Evolutionary conservation across 164 flowering plant genomes (phyloP).

Genomic region (Nymphaea colorata): DNA sequence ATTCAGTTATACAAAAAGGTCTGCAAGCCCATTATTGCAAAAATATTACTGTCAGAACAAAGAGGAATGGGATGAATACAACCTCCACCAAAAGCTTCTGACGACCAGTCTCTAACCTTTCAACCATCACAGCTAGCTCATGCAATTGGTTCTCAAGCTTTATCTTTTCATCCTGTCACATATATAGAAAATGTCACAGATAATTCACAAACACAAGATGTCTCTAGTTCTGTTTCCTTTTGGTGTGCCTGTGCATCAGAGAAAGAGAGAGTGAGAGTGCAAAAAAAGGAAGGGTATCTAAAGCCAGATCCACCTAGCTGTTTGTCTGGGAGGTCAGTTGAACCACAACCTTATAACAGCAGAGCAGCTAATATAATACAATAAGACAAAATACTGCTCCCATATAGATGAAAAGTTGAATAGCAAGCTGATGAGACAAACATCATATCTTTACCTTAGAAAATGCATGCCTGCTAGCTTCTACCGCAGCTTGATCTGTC

Average conservation of each 20-base stretch:
- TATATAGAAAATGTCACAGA: slow-evolving; percentile 2
- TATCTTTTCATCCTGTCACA: slow-evolving; percentile 74
- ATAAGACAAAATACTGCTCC: not conserved
- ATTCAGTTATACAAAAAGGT: too few species aligned
- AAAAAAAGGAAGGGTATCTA: too few species aligned
- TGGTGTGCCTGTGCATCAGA: too few species aligned
- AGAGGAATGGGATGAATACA: not conserved
- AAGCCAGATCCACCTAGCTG: too few species aligned
- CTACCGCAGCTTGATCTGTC: slow-evolving; percentile 34
- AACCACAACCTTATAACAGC: too few species aligned
- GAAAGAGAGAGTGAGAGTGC: too few species aligned
- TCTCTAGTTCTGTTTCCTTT: not conserved
- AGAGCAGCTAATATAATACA: not conserved
- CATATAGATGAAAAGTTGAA: not conserved
- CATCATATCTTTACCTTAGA: slow-evolving; percentile 27
- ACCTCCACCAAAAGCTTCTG: slow-evolving; percentile 91
- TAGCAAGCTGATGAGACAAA: not conserved
- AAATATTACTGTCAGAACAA: not conserved
- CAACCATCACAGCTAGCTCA: slow-evolving; percentile 86
- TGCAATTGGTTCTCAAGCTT: slow-evolving; percentile 88
- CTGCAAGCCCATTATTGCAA: too few species aligned
- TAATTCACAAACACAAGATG: not conserved
- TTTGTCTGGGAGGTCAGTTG: too few species aligned
- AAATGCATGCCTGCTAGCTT: slow-evolving; percentile 28
- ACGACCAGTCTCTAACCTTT: slow-evolving; percentile 81